Evolutionary conservation across 768 basidiomycete genomes (phyloP), one percentile per base, ranked within the genome.

Genomic region (Tylopilus plumbeoviolaceoides): DNA sequence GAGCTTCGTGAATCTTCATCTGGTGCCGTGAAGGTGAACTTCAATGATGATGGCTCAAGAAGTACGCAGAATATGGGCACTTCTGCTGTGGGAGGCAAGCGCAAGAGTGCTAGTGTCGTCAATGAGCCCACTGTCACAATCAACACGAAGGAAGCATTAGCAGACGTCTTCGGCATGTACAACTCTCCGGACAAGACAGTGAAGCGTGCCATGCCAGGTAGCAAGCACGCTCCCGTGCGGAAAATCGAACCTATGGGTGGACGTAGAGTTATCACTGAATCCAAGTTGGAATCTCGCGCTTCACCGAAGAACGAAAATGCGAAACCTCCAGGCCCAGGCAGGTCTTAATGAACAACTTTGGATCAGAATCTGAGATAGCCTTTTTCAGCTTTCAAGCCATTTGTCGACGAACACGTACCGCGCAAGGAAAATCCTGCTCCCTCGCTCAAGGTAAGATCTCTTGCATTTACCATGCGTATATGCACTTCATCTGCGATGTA

Each of bases 151-250:
- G 91, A 92, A 57, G 97, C 97, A 4, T 77, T 97, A 31, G 89
- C 83, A 12, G 93, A 98, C 63, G 92, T 98, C 39, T 93, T 95
- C 71, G 88, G 86, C 48, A 93, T 98, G 87, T 98, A 94, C 67
- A 95, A 97, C 67, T 91, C 89, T 9, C 89, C 89, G 3, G 89
- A 90, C 55, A 89, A 84, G 71, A 85, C 85, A 0, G 75, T 77
- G 42, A 81, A 78, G 47, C 69, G 77, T 23, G 60, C 74, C 15
- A 65, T 75, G 59, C 78, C 80, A 5, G 86, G 87, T 21, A 87
- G 83, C 59, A 89, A 88, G 63, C 81, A 89, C 63, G 86, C 85
- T 0, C 85, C 86, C 30, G 73, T 88, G 30, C 81, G 76, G 66
- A 85, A 80, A 62, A 72, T 91, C 20, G 85, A 87, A 41, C 78